Evolutionary conservation across 805 yeast genomes (phyloP), one percentile per base, ranked within the genome.

Genomic region (Torulaspora franciscae): DNA sequence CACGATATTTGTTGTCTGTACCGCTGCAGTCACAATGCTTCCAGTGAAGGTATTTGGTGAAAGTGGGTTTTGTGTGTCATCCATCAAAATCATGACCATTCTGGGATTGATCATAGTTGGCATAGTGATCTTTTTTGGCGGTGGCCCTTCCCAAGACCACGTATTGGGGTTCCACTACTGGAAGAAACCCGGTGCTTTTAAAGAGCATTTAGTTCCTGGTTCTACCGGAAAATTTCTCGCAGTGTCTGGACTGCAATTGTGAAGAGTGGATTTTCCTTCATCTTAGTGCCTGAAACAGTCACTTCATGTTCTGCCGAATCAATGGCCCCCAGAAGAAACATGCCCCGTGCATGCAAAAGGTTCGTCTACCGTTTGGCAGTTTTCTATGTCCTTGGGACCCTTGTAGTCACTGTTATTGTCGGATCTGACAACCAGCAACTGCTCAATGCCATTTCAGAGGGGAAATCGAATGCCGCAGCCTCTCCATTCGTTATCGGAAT

Each of bases 111-210:
- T 81, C 45, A 62, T 81, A 30, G 65, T 75, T 34, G 77, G 81
- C 49, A 64, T 77, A 57, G 72, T 78, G 32, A 76, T 80, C 48
- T 78, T 80, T 52, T 76, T 80, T 57, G 85, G 85, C 47, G 85
- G 85, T 49, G 83, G 78, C 35, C 85, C 86, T 49, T 65, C 59
- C 54, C 65, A 59, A 41, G 32, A 41, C 28, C 58, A 74, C 40
- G 73, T 80, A 47, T 65, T 75, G 32, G 86, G 86, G 6, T 80
- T 80, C 71, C 78, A 80, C 54, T 79, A 70, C 64, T 80, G 86
- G 86, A 64, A 68, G 26, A 47, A 66, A 47, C 81, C 81, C 7
- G 81, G 81, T 53, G 77, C 81, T 0, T 57, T 59, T 40, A 48
- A 26, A 11, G 47, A 46, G 46, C 49, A 32, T 63, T 66, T 48